phyloP scores from a whole-genome alignment of 164 flowering plant species.

The Amborella trichopoda region DNA sequence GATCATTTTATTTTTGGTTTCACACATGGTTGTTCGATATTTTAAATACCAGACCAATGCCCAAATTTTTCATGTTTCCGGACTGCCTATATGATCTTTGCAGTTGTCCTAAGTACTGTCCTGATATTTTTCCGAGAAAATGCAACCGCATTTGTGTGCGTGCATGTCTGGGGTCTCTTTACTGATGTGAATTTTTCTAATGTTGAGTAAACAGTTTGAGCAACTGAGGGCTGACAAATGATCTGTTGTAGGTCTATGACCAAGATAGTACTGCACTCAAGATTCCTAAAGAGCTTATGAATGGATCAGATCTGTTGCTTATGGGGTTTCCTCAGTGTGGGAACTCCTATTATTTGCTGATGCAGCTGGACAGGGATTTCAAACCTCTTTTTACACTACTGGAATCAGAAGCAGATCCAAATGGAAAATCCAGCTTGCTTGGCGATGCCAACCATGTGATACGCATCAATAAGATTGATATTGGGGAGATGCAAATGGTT shows the following conservation, averaged over 20 bases:
- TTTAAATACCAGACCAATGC: too few species aligned
- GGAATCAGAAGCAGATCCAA: slow-evolving; percentile 51
- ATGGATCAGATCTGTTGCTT: slow-evolving; percentile 45
- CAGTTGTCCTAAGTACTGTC: too few species aligned
- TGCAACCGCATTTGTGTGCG: too few species aligned
- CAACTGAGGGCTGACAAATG: too few species aligned
- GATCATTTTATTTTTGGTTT: too few species aligned
- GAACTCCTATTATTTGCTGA: slow-evolving; percentile 65
- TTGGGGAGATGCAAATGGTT: slow-evolving; percentile 58
- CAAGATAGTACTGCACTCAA: slow-evolving; percentile 47
- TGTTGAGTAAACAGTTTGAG: too few species aligned
- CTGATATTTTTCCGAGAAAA: too few species aligned
- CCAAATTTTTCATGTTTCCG: too few species aligned
- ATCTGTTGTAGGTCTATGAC: slow-evolving; percentile 84
- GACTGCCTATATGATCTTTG: too few species aligned
- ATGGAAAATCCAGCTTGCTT: slow-evolving; percentile 28
- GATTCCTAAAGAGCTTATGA: slow-evolving; percentile 47
- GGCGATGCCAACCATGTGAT: slow-evolving; percentile 35
- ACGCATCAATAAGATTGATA: slow-evolving; percentile 56
- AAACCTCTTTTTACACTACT: slow-evolving; percentile 66
- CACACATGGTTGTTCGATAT: too few species aligned
- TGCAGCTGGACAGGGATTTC: slow-evolving; percentile 85
- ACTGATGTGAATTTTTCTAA: too few species aligned
- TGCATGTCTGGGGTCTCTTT: too few species aligned
- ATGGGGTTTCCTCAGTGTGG: slow-evolving; percentile 94